A percentile compares a stretch with the other conserved stretches of the same genome.
Evolutionary conservation across 2,329 filamentous ascomycete species (phyloP).

Genomic region (Pseudocercospora pini-densiflorae): DNA sequence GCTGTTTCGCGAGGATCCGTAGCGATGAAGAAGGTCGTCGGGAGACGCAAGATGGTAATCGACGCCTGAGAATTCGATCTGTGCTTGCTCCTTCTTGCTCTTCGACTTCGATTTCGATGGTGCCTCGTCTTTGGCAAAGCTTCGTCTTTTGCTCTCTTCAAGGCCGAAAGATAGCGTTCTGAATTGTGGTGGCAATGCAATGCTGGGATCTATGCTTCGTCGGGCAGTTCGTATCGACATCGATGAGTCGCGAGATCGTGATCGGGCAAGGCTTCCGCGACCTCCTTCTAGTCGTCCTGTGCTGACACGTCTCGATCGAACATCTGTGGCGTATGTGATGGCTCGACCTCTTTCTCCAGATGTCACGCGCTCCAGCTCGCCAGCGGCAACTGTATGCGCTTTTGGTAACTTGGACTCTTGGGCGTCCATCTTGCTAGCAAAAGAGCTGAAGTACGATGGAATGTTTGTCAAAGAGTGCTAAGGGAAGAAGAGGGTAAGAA

Average conservation of each 20-base stretch:
- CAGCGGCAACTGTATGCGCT: constrained; percentile 17
- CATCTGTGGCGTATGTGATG: constrained; percentile 30
- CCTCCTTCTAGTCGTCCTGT: constrained; percentile 19
- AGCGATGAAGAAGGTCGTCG: constrained; percentile 63
- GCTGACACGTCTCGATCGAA: constrained; percentile 20
- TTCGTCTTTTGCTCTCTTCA: constrained; percentile 39
- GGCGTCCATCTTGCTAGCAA: constrained; percentile 13
- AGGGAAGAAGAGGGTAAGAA: neutral
- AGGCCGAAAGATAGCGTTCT: constrained; percentile 52
- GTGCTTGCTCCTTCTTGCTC: constrained; percentile 13
- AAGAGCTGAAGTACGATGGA: neutral
- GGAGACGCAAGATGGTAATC: constrained; percentile 69
- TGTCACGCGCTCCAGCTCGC: constrained; percentile 21
- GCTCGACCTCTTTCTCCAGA: constrained; percentile 22
- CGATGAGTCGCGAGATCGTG: constrained; percentile 35
- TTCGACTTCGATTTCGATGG: constrained; percentile 35
- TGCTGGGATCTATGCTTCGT: constrained; percentile 47
- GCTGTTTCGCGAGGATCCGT: constrained; percentile 59
- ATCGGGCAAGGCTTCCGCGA: constrained; percentile 21
- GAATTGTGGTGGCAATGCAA: constrained; percentile 50
- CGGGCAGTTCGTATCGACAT: constrained; percentile 44
- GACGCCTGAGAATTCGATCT: constrained; percentile 50
- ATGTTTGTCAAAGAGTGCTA: neutral
- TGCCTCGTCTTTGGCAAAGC: constrained; percentile 30
- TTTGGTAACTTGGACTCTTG: constrained; percentile 14